phyloP scores from a whole-genome alignment of 2,329 filamentous ascomycete species.

The Aureobasidium sp. region DNA sequence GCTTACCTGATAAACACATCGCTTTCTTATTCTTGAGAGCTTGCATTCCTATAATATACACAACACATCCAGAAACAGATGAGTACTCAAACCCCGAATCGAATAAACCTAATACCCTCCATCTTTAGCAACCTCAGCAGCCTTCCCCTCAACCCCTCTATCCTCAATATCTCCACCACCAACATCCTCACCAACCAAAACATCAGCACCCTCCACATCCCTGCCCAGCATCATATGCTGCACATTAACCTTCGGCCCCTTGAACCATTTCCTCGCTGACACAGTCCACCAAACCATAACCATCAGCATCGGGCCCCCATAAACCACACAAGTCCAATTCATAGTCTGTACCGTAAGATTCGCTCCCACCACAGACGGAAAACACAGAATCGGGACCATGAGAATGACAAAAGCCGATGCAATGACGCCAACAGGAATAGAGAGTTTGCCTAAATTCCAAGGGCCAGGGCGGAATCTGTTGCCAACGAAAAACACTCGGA shows the following conservation, averaged over 20 bases:
- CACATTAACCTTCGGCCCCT: slow-evolving; percentile 60
- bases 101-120: neutral
- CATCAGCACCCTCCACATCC: neutral
- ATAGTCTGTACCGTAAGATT: slow-evolving; percentile 48
- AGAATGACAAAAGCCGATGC: slow-evolving; percentile 53
- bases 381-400: slow-evolving; percentile 60
- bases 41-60: no score
- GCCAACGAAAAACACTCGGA: slow-evolving; percentile 52
- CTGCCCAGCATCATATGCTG: slow-evolving; percentile 34
- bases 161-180: neutral
- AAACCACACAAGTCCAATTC: slow-evolving; percentile 63
- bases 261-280: slow-evolving; percentile 59
- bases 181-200: neutral
- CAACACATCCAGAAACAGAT: no score
- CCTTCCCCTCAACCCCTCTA: neutral
- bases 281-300: slow-evolving; percentile 55
- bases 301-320: slow-evolving; percentile 35
- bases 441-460: slow-evolving; percentile 57
- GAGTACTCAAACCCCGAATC: no score
- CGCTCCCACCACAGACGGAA: slow-evolving; percentile 50
- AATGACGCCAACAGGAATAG: slow-evolving; percentile 46
- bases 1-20: no score
- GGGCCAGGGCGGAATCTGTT: slow-evolving; percentile 57
- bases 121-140: neutral
- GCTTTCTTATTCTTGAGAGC: no score